Conservation (phyloP, 1,139 yeast species). For the Taiozyma sp. region DNA sequence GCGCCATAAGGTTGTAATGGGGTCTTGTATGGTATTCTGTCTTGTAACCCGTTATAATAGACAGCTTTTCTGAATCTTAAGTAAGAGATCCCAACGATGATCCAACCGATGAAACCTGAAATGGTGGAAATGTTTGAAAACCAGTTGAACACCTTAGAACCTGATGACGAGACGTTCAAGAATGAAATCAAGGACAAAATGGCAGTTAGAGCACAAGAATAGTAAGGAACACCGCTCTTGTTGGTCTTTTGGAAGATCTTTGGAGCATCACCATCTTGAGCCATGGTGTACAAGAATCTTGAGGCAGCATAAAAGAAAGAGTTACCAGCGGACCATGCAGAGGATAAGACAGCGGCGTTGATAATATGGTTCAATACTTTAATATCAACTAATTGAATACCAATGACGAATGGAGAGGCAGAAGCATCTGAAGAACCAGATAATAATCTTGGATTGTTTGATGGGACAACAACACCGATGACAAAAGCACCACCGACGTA, state of each 20-base stretch:
- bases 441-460: conserved; percentile 35
- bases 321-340: conserved; percentile 65
- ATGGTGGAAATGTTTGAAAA: conserved; percentile 67
- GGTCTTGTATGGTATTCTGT: conserved; percentile 28
- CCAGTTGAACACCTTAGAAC: conserved; percentile 57
- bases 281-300: conserved; percentile 31
- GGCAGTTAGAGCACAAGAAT: conserved; percentile 34
- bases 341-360: conserved; percentile 62
- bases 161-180: conserved; percentile 51
- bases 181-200: conserved; percentile 23
- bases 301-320: conserved; percentile 30
- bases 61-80: conserved; percentile 52
- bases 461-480: conserved; percentile 48
- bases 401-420: conserved; percentile 72
- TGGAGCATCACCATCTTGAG: conserved; percentile 47
- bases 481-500: conserved; percentile 66
- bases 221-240: conserved; percentile 50
- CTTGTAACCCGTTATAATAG: conserved; percentile 41
- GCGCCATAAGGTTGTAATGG: conserved; percentile 60
- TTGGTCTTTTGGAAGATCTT: conserved; percentile 36
- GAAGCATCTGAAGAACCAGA: conserved; percentile 49
- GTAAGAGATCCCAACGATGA: conserved; percentile 54
- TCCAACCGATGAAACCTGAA: conserved; percentile 62
- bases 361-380: conserved; percentile 58
- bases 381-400: conserved; percentile 57